phyloP scores from a whole-genome alignment of 2,329 filamentous ascomycete genomes.

The Macroventuria anomochaeta region DNA sequence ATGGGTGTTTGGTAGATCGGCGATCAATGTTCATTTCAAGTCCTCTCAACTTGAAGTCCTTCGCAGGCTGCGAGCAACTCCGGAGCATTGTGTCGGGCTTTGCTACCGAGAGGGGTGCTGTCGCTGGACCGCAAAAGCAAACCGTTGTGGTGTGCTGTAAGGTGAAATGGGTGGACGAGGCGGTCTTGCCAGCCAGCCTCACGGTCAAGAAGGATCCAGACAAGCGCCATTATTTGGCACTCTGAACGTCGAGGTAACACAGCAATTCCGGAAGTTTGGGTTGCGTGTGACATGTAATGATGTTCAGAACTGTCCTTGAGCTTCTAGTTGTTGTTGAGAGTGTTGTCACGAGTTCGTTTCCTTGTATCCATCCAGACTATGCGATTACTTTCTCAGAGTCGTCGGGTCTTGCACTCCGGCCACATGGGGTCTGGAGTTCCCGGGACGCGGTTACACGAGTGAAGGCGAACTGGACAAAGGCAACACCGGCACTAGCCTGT shows the following conservation, averaged over 20 bases:
- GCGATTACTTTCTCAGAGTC: background rate
- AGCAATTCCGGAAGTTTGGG: background rate
- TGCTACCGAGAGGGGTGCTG: background rate
- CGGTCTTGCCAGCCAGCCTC: slow-evolving; percentile 5
- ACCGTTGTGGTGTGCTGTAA: slow-evolving; percentile 8
- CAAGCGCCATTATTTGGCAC: background rate
- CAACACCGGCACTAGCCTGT: slow-evolving; percentile 7
- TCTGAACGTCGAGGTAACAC: slow-evolving; percentile 7
- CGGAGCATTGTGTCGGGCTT: background rate
- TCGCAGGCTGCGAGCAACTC: slow-evolving; percentile 3
- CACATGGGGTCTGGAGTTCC: slow-evolving; percentile 1
- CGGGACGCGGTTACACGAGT: slow-evolving; percentile 9
- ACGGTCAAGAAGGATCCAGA: slow-evolving; percentile 4
- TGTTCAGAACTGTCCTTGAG: background rate
- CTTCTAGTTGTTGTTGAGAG: background rate
- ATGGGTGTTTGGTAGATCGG: slow-evolving; percentile 4
- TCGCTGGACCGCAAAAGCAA: slow-evolving; percentile 9
- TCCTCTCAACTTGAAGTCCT: background rate
- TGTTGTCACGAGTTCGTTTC: slow-evolving; percentile 1
- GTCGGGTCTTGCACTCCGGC: slow-evolving; percentile 1
- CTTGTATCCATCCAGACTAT: background rate
- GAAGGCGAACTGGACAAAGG: slow-evolving; percentile 9
- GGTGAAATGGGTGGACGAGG: slow-evolving; percentile 6
- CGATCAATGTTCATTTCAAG: slow-evolving; percentile 6
- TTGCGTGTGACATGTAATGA: background rate